Evolutionary conservation across 1,284 basidiomycete species (phyloP).

Genomic region (Pseudomicrostroma phylloplanum): DNA sequence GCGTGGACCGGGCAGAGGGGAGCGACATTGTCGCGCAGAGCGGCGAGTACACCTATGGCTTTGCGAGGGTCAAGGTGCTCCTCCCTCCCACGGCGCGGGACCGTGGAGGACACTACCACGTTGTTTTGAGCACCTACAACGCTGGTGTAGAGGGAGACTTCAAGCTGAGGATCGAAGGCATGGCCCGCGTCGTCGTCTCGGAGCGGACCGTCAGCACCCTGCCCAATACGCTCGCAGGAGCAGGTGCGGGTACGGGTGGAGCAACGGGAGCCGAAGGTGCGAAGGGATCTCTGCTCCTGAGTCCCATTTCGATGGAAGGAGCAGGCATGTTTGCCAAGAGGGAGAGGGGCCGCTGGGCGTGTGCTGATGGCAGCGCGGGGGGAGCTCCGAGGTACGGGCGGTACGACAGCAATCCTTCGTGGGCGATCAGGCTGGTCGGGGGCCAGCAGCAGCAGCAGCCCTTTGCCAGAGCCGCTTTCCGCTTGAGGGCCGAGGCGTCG

Average conservation of each 20-base stretch:
- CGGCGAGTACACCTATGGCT: neutral
- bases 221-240: neutral
- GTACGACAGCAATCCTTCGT: neutral
- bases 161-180: neutral
- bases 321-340: slow-evolving; percentile 6
- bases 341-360: neutral
- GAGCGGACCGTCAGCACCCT: neutral
- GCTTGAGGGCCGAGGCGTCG: neutral
- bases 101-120: neutral
- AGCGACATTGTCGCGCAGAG: neutral
- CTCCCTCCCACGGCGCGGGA: neutral
- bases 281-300: neutral
- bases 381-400: neutral
- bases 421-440: neutral
- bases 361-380: neutral
- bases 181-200: neutral
- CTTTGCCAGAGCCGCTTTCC: neutral
- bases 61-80: neutral
- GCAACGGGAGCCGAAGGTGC: neutral
- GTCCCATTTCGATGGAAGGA: neutral
- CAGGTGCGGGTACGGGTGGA: neutral
- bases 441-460: neutral
- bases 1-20: neutral
- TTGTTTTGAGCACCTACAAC: neutral
- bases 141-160: neutral